These are phyloP conservation scores for Monilinia fructicola DNA, from an alignment of 2,329 filamentous ascomycete species.

Conservation along the genomic window DNA sequence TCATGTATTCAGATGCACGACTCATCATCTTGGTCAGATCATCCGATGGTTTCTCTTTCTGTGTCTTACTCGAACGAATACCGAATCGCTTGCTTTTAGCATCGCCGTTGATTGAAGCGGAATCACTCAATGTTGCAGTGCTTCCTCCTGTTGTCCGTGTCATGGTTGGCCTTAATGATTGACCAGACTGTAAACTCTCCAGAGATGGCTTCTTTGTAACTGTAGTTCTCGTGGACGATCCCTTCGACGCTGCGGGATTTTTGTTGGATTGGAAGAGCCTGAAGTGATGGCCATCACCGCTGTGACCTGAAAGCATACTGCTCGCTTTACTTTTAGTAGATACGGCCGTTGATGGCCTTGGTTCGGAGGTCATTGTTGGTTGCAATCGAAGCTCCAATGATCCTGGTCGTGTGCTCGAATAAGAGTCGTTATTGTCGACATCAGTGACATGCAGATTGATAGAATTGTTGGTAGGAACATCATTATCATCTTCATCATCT, in stretches of 20 bases:
- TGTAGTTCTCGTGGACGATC: constrained; percentile 29
- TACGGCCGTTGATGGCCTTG: constrained; percentile 33
- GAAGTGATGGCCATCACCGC: constrained; percentile 43
- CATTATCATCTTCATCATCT: constrained; percentile 40
- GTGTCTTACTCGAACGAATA: constrained; percentile 50
- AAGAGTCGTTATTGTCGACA: constrained; percentile 49
- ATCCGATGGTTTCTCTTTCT: constrained; percentile 69
- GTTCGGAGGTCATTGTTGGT: constrained; percentile 70
- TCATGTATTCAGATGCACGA: constrained; percentile 96
- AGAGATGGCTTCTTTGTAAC: constrained; percentile 38
- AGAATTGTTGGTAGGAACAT: constrained; percentile 38
- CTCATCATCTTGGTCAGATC: constrained; percentile 96
- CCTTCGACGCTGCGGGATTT: constrained; percentile 29
- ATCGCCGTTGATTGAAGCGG: constrained; percentile 37
- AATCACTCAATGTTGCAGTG: constrained; percentile 30
- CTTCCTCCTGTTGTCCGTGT: constrained; percentile 36
- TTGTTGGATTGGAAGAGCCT: constrained; percentile 46
- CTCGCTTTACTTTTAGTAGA: constrained; percentile 32
- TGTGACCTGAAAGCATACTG: constrained; percentile 35
- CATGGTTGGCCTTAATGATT: constrained; percentile 33
- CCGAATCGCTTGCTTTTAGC: constrained; percentile 52
- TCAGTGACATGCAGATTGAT: constrained; percentile 30
- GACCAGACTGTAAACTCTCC: constrained; percentile 38
- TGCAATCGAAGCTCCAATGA: constrained; percentile 79
- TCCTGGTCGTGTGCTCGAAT: constrained; percentile 63